Evolutionary conservation across 2,329 filamentous ascomycete genomes (phyloP).

Genomic region (Trichoderma harzianum): DNA sequence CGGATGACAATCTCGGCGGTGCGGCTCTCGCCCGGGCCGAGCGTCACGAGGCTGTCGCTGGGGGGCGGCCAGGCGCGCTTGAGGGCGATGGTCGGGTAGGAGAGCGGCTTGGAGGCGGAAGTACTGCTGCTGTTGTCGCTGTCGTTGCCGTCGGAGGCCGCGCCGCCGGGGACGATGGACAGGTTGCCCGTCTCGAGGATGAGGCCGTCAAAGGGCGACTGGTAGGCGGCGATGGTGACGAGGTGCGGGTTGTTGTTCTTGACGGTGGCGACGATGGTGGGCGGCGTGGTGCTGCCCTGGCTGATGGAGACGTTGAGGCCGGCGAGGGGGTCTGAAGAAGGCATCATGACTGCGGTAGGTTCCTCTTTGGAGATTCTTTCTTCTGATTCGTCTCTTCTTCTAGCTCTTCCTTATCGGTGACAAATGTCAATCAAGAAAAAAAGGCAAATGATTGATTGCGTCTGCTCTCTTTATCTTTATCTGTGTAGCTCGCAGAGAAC

Average conservation of each 20-base stretch:
- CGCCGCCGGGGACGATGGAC: constrained; percentile 28
- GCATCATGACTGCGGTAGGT: background rate
- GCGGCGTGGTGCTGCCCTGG: constrained; percentile 33
- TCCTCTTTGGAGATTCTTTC: background rate
- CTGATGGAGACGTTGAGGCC: constrained; percentile 33
- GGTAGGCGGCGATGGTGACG: constrained; percentile 38
- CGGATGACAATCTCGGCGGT: constrained; percentile 34
- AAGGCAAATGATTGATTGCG: background rate
- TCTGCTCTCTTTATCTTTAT: background rate
- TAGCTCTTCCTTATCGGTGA: background rate
- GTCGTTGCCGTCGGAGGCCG: background rate
- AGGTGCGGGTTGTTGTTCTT: constrained; percentile 36
- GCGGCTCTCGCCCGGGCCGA: constrained; percentile 33
- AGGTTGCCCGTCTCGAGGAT: constrained; percentile 36
- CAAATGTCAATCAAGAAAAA: background rate
- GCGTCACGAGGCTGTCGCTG: constrained; percentile 32
- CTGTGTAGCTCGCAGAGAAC: background rate
- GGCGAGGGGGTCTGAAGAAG: constrained; percentile 16
- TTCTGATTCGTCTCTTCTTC: background rate
- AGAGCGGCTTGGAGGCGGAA: constrained; percentile 23
- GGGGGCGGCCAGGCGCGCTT: constrained; percentile 36
- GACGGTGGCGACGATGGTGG: constrained; percentile 35
- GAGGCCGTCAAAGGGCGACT: constrained; percentile 38
- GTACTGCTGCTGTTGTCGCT: background rate
- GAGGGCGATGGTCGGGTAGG: constrained; percentile 33